These are phyloP conservation scores for Malbranchea zuffiana DNA, from an alignment of 2,329 filamentous ascomycete genomes.

Conservation along the genomic window DNA sequence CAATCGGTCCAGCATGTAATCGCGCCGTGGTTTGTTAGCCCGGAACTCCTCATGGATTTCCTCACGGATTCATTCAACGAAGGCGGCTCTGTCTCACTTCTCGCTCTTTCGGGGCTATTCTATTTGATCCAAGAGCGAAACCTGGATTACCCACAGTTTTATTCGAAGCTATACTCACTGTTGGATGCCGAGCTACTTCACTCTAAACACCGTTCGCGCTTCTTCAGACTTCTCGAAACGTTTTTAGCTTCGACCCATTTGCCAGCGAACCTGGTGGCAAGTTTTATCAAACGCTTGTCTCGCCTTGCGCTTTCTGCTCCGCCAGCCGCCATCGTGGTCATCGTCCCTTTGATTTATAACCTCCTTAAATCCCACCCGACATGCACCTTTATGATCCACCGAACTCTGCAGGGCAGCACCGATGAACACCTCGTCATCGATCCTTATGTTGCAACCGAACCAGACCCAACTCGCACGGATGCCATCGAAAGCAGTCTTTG, in stretches of 20 bases:
- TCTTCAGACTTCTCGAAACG: slow-evolving; percentile 83
- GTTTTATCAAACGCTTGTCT: slow-evolving; percentile 89
- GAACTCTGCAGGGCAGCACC: slow-evolving; percentile 44
- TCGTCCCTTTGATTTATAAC: slow-evolving; percentile 93
- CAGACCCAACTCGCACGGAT: slow-evolving; percentile 70
- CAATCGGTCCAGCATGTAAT: slow-evolving; percentile 65
- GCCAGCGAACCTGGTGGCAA: slow-evolving; percentile 79
- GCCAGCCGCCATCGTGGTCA: slow-evolving; percentile 75
- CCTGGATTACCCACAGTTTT: slow-evolving; percentile 91
- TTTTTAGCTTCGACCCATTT: slow-evolving; percentile 89
- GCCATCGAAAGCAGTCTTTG: slow-evolving; percentile 90
- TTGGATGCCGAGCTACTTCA: slow-evolving; percentile 78
- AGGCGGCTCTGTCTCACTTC: slow-evolving; percentile 73
- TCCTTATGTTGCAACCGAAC: slow-evolving; percentile 63
- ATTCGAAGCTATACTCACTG: slow-evolving; percentile 83
- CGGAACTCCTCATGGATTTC: slow-evolving; percentile 90
- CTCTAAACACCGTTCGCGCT: slow-evolving; percentile 84
- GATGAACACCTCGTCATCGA: slow-evolving; percentile 52
- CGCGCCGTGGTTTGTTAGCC: slow-evolving; percentile 78
- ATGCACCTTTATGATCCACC: slow-evolving; percentile 93
- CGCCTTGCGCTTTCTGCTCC: slow-evolving; percentile 78
- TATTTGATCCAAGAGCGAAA: slow-evolving; percentile 90
- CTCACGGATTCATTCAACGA: slow-evolving; percentile 85
- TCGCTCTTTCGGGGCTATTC: slow-evolving; percentile 86
- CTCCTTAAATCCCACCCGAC: slow-evolving; percentile 78